A percentile compares a stretch with the other conserved stretches of the same genome.
Evolutionary conservation across 768 basidiomycete species (phyloP).

Genomic region (Clavaria fumosa): DNA sequence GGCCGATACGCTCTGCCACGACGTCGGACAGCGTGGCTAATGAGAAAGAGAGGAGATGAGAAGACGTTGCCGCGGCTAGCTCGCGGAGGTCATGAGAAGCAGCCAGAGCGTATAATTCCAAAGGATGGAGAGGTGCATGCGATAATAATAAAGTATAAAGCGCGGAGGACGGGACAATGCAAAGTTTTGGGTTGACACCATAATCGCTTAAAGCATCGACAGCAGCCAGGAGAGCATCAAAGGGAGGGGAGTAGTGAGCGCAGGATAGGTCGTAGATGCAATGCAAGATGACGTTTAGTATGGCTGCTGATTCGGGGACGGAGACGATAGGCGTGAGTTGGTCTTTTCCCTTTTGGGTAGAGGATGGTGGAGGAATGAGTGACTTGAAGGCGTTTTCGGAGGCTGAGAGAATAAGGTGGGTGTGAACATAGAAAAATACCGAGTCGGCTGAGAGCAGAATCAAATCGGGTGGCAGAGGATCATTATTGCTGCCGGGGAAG

Average conservation of each 20-base stretch:
- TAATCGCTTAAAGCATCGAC: slow-evolving; percentile 43
- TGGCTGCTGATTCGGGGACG: slow-evolving; percentile 41
- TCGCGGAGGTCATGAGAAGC: slow-evolving; percentile 51
- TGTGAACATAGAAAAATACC: slow-evolving; percentile 77
- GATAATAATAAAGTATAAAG: slow-evolving; percentile 47
- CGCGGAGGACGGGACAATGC: slow-evolving; percentile 35
- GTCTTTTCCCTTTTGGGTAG: slow-evolving; percentile 23
- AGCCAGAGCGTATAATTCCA: slow-evolving; percentile 61
- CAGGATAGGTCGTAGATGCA: slow-evolving; percentile 57
- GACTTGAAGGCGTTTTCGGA: slow-evolving; percentile 54
- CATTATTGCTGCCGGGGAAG: slow-evolving; percentile 50
- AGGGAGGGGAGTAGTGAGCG: slow-evolving; percentile 56
- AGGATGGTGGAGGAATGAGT: slow-evolving; percentile 31
- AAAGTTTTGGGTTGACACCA: slow-evolving; percentile 37
- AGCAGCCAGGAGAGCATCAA: slow-evolving; percentile 39
- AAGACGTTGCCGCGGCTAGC: slow-evolving; percentile 60
- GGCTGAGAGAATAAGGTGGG: slow-evolving; percentile 34
- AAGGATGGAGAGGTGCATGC: slow-evolving; percentile 49
- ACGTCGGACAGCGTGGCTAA: slow-evolving; percentile 58
- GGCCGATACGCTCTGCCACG: slow-evolving; percentile 51
- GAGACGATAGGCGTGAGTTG: slow-evolving; percentile 39
- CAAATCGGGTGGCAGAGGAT: slow-evolving; percentile 41
- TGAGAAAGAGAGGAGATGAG: slow-evolving; percentile 57
- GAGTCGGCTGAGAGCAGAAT: slow-evolving; percentile 57
- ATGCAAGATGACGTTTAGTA: slow-evolving; percentile 63